phyloP scores from a whole-genome alignment of 2,329 filamentous ascomycete species.

The Fusarium camptoceras region DNA sequence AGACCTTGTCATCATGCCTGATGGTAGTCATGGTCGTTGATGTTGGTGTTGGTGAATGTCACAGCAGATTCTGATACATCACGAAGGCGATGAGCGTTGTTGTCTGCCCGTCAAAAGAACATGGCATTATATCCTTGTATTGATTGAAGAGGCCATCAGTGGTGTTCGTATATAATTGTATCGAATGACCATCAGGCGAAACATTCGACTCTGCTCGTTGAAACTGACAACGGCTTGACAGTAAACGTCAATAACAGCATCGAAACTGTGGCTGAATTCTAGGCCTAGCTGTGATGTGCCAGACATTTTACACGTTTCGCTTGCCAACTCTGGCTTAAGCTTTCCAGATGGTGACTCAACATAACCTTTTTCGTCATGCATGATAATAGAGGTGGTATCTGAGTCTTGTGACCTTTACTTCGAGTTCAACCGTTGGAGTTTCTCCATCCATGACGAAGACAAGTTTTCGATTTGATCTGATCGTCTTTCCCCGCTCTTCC shows the following conservation, averaged over 20 bases:
- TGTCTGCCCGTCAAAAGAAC: neutral
- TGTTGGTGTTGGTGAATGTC: neutral
- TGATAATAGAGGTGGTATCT: neutral
- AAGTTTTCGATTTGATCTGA: neutral
- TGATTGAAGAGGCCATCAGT: neutral
- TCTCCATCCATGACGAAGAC: slow-evolving; percentile 26
- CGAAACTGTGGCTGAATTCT: slow-evolving; percentile 15
- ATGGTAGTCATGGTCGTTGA: neutral
- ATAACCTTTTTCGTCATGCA: slow-evolving; percentile 18
- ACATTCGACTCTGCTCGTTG: neutral
- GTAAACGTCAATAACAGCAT: neutral
- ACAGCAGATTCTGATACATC: neutral
- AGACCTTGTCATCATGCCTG: slow-evolving; percentile 6
- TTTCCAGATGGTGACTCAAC: slow-evolving; percentile 25
- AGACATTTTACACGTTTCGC: slow-evolving; percentile 5
- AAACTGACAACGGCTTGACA: neutral
- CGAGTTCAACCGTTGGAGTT: neutral
- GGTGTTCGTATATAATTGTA: neutral
- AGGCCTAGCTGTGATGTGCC: neutral
- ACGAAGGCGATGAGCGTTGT: neutral
- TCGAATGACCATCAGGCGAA: neutral
- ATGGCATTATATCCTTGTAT: neutral
- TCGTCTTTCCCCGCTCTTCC: slow-evolving; percentile 5
- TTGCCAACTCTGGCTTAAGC: slow-evolving; percentile 9
- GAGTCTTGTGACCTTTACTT: slow-evolving; percentile 25